Evolutionary conservation across 345 rosid genomes (phyloP), one percentile per base, ranked within the genome.

Genomic region (Diplotaxis tenuifolia): DNA sequence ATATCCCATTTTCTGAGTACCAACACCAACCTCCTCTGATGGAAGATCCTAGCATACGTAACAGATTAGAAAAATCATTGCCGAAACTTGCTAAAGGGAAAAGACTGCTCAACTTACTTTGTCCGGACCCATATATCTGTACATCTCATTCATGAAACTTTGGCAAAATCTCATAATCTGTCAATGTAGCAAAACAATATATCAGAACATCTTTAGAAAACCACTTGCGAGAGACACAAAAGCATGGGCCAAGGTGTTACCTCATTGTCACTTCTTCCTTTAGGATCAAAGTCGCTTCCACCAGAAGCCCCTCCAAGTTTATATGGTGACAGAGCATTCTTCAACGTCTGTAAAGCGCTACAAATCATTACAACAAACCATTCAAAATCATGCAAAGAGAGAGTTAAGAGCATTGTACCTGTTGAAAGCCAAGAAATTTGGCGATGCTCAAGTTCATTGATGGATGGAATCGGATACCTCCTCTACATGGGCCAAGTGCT

Each of bases 141-240:
- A 88, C 78, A 90, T 83, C 88, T 95, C 96, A 81, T 79, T 88
- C 97, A 95, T 89, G 86, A 90, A 90, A 86, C 99, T 95, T 83
- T 95, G 99, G 86, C 99, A 95, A 83, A 95, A 95, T 75, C 86
- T 89, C 99, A 92, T 92, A 70, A 95, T 82, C 99, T 95, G 92
- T 83, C 74, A 84, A 67, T 40, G 71, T 72, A 72, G 59, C 55
- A 67, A 67, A 72, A 21, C 71, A 42, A 22, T n/a, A 77, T 16
- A 29, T 71, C 38, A 77, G 62, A 60, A 77, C 69, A 67, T 53
- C n/a, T 29, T n/a, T 22, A 54, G 9, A 54, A 40, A 5, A 67
- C 50, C 23, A 34, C 67, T 65, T 0, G 49, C 34, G 3, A n/a
- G 55, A 32, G 56, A 0, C 18, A 25, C 25, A 40, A 31, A 20